Evolutionary conservation across 495 filamentous ascomycete genomes (phyloP), one percentile per base, ranked within the genome.

Genomic region (Neurospora intermedia): DNA sequence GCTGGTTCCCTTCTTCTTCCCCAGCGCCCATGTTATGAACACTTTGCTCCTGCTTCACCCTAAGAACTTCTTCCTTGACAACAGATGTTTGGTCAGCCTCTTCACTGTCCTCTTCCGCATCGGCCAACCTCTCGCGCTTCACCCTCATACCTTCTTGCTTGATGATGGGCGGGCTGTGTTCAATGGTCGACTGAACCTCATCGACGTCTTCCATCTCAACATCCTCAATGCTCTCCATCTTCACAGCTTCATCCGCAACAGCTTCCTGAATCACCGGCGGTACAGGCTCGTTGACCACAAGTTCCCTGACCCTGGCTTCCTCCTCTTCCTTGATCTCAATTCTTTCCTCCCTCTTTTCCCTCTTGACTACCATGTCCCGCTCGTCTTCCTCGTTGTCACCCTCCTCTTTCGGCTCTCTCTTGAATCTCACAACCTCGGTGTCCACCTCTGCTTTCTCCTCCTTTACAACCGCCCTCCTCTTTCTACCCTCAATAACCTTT

Each of bases 401-500:
- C 43, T 46, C 43, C 18, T 46, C 43, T 20, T 46, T 46, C 18
- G 69, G 69, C 78, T 74, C 39, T 79, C 70, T 78, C 71, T 78
- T 78, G 54, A 54, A 16, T 6, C 75, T 18, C 15, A 75, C 74
- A 69, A 83, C 73, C 77, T 78, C 59, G 75, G 81, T 75, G 38
- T 75, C 72, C 70, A 75, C 73, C 45, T 74, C 75, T 31, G 71
- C 73, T 71, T 75, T 75, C 42, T 72, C 77, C 71, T 74, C 73
- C 40, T 78, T 72, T 40, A 70, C 70, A 42, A 46, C 75, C 71
- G 79, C 81, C 74, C 78, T 80, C 43, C 78, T 79, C 80, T 74
- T 83, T 76, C 80, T 78, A 69, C 86, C 86, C 76, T 84, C 79
- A 31, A 80, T 81, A 16, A 87, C 86, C 80, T 87, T 87, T 74